These are phyloP conservation scores for Xylaria sp. DNA, from an alignment of 2,329 filamentous ascomycete genomes.

Conservation along the genomic window DNA sequence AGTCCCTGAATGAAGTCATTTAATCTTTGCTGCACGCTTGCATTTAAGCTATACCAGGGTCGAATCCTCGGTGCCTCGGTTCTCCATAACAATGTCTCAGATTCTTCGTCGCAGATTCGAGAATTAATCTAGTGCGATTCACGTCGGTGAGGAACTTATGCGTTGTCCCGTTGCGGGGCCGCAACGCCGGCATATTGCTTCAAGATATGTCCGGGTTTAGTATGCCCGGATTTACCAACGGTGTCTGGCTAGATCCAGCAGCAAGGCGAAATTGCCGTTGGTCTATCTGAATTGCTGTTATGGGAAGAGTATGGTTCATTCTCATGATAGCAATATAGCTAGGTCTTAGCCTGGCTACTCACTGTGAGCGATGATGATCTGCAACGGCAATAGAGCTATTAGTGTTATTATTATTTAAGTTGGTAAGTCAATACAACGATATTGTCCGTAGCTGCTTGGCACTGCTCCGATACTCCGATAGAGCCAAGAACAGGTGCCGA, in stretches of 20 bases:
- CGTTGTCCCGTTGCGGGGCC: slow-evolving; percentile 13
- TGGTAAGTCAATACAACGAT: neutral
- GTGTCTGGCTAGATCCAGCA: neutral
- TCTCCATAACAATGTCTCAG: neutral
- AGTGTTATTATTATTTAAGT: neutral
- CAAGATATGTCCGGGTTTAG: neutral
- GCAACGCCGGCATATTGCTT: neutral
- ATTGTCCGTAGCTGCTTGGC: neutral
- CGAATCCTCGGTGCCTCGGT: slow-evolving; percentile 7
- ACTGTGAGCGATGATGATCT: neutral
- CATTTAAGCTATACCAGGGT: neutral
- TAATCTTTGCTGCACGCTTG: neutral
- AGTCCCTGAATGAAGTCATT: slow-evolving; percentile 9
- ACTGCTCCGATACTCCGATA: neutral
- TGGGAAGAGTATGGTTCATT: neutral
- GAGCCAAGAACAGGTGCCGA: neutral
- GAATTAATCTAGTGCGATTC: neutral
- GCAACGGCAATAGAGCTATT: neutral
- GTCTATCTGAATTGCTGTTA: neutral
- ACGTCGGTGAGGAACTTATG: neutral
- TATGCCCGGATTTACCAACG: neutral
- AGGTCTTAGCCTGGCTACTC: neutral
- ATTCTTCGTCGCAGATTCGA: slow-evolving; percentile 7
- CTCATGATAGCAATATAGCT: no score
- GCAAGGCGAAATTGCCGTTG: neutral